Evolutionary conservation across 257 asterid genomes (phyloP), one percentile per base, ranked within the genome.

Genomic region (Prunella vulgaris): DNA sequence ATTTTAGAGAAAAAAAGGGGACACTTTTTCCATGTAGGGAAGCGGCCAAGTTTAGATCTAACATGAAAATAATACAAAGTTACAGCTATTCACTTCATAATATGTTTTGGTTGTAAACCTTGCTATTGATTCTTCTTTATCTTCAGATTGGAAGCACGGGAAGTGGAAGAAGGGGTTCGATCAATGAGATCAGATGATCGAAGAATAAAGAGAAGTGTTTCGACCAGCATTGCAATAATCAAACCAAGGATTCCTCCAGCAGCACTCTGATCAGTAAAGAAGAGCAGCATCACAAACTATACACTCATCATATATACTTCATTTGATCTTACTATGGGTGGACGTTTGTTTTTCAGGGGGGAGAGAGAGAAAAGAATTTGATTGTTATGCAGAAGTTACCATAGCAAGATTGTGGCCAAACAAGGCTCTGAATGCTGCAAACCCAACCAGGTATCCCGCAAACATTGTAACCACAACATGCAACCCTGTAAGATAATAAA

Each of bases 191-290:
- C 79, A 14, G 92, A 77, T 10, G 85, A 78, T 79, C 89, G 78
- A 30, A 93, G 74, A 51, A 90, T 87, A 71, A 93, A 90, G 64
- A 93, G 83, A 72, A 93, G 87, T 2, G 93, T 89, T 84, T 94
- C 99, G 0, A 94, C 95, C 70, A 90, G 86, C 99, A 94, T 91
- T 35, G 83, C 96, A 1, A 61, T 71, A 70, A 94, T 96, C 84
- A 94, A 83, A 53, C 99, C 99, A 69, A 94, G 96, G 71, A 94
- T 85, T 65, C 99, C 96, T 48, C 99, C 97, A 17, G 96, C 97
- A 80, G 99, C 96, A 72, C 85, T 84, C 99, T 93, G 73, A 48
- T 27, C 35, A 84, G 49, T 40, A 27, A 59, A 53, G 49, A 37
- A 9, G 18, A 66, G n/a, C 64, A 28, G 69, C 10, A 48, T 21